Conservation (phyloP, 2,329 filamentous ascomycete species). For the Diaporthe velutina region DNA sequence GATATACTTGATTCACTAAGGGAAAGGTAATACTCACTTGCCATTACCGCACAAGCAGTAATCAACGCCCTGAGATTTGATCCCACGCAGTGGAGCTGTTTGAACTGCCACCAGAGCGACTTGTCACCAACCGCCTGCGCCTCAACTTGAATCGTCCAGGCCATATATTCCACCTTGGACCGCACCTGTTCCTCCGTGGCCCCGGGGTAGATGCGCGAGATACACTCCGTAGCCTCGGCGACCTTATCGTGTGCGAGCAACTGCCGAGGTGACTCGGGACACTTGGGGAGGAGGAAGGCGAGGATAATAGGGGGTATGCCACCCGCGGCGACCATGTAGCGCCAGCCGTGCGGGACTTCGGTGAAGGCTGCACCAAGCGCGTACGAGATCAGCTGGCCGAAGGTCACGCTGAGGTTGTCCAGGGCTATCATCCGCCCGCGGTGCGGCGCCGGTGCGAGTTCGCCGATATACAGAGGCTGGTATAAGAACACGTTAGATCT, state of each 20-base stretch:
- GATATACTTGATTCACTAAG: neutral
- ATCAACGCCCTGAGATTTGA: constrained; percentile 57
- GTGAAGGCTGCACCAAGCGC: constrained; percentile 49
- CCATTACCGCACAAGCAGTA: constrained; percentile 60
- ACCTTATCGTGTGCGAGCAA: constrained; percentile 51
- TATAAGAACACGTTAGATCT: neutral
- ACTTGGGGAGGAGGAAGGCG: constrained; percentile 52
- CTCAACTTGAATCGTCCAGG: constrained; percentile 49
- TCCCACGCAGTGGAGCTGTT: constrained; percentile 55
- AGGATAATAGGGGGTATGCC: constrained; percentile 54
- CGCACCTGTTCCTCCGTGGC: constrained; percentile 52
- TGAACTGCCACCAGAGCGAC: constrained; percentile 53
- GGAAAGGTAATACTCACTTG: constrained; percentile 41
- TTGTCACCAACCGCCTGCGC: constrained; percentile 48
- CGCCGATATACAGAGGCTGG: constrained; percentile 53
- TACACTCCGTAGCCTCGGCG: constrained; percentile 49
- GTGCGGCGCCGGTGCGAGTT: constrained; percentile 57
- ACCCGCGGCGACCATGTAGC: constrained; percentile 57
- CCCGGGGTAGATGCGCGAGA: constrained; percentile 50
- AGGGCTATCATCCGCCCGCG: constrained; percentile 56
- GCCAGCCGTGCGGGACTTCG: constrained; percentile 54
- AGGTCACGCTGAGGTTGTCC: constrained; percentile 55
- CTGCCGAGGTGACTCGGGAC: constrained; percentile 56
- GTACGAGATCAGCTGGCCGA: constrained; percentile 50
- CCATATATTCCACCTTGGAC: constrained; percentile 55